A percentile compares a stretch with the other conserved stretches of the same genome.
These are phyloP conservation scores for Penicillium sp. DNA, from an alignment of 2,329 filamentous ascomycete genomes.

Conservation along the genomic window DNA sequence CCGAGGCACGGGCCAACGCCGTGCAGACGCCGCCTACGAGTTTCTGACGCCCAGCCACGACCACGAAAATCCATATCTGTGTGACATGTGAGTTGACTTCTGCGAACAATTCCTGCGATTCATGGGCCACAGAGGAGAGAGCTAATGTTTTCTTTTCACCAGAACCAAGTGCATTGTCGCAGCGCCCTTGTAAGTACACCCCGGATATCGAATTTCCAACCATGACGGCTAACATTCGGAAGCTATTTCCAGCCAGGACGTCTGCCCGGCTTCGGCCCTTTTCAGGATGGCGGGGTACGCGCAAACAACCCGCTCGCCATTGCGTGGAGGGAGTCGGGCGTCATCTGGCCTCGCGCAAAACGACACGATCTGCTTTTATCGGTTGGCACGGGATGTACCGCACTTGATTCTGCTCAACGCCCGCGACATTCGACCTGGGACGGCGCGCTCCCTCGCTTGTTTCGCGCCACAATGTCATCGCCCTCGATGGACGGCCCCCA, in stretches of 20 bases:
- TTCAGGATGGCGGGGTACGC: constrained; percentile 12
- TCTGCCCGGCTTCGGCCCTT: constrained; percentile 9
- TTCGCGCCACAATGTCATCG: not conserved
- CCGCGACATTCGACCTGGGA: not conserved
- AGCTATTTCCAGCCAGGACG: constrained; percentile 21
- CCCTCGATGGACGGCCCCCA: not conserved
- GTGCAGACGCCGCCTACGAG: constrained; percentile 6
- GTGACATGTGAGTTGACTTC: constrained; percentile 17
- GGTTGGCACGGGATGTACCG: constrained; percentile 17
- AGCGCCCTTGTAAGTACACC: constrained; percentile 17
- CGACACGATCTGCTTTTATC: constrained; percentile 20
- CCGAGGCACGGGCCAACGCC: constrained; percentile 5
- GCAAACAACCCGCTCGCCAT: constrained; percentile 24
- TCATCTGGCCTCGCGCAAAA: constrained; percentile 20
- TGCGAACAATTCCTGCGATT: not conserved
- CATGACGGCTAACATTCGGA: not conserved
- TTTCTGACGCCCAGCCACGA: constrained; percentile 2
- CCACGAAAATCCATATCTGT: constrained; percentile 12
- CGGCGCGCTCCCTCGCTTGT: not conserved
- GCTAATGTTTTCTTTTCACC: not conserved
- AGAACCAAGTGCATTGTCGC: constrained; percentile 15
- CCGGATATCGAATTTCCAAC: not conserved
- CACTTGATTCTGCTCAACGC: not conserved
- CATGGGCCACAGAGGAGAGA: not conserved
- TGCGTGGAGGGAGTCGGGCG: constrained; percentile 16